These are phyloP conservation scores for Cornus florida DNA, from an alignment of 148 eudicot genomes.

Conservation along the genomic window DNA sequence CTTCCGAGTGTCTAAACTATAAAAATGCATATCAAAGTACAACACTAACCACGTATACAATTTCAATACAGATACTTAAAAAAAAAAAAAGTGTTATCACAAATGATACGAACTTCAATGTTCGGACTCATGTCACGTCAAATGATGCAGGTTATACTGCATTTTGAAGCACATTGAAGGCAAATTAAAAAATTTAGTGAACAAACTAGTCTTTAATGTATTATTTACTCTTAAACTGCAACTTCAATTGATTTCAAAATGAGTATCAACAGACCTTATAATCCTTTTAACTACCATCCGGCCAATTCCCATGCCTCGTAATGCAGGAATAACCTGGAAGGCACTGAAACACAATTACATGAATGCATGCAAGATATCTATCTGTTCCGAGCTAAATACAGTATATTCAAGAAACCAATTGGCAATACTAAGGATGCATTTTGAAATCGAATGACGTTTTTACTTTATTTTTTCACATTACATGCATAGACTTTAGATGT, in stretches of 20 bases:
- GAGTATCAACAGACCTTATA: constrained; percentile 53
- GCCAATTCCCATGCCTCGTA: constrained; percentile 77
- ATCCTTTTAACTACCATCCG: constrained; percentile 61
- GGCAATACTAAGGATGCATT: neutral
- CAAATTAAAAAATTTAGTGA: neutral
- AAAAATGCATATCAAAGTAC: neutral
- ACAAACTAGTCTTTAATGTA: neutral
- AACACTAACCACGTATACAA: neutral
- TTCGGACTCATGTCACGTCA: neutral
- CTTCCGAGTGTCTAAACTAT: neutral
- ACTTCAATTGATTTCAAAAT: neutral
- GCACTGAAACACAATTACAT: constrained; percentile 29
- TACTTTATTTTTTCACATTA: too few relatives aligned
- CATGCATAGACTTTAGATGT: too few relatives aligned
- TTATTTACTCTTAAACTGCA: neutral
- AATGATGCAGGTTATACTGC: neutral
- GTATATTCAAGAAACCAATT: neutral
- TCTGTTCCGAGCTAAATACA: neutral
- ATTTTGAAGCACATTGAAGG: neutral
- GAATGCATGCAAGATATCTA: neutral
- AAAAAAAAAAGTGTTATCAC: neutral
- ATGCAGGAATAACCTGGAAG: constrained; percentile 72
- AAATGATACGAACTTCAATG: neutral
- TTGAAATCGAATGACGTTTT: too few relatives aligned
- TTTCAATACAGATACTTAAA: neutral